These are phyloP conservation scores for Zygosaccharomyces pseudobailii DNA, from an alignment of 1,139 yeast species.

Conservation along the genomic window DNA sequence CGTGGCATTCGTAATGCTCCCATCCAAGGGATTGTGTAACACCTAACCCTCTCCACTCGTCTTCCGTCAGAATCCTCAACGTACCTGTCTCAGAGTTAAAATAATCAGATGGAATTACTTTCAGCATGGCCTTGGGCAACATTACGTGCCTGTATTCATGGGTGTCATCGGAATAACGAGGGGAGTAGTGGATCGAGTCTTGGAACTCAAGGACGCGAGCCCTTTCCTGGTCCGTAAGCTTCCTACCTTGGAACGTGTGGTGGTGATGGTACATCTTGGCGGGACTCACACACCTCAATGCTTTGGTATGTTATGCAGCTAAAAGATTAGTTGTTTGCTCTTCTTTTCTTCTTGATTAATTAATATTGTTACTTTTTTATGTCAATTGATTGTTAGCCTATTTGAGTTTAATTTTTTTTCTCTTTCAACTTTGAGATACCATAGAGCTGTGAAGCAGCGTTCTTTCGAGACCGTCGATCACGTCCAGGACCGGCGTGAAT, in stretches of 20 bases:
- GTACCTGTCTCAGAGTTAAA: constrained; percentile 96
- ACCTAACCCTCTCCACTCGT: constrained; percentile 98
- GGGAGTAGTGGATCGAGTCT: constrained; percentile 92
- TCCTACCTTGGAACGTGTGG: constrained; percentile 47
- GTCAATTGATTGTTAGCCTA: neutral
- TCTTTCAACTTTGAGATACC: neutral
- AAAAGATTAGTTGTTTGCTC: constrained; percentile 1
- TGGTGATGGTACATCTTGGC: constrained; percentile 30
- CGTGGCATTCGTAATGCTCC: constrained; percentile 97
- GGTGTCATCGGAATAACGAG: constrained; percentile 83
- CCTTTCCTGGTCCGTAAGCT: constrained; percentile 76
- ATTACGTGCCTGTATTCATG: constrained; percentile 93
- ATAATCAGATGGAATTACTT: constrained; percentile 92
- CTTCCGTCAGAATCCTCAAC: constrained; percentile 81
- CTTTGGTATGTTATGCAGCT: neutral
- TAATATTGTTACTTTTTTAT: neutral
- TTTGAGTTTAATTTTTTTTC: neutral
- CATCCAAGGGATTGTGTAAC: constrained; percentile 97
- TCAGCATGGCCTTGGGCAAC: constrained; percentile 93
- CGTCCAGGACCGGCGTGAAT: neutral
- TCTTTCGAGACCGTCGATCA: neutral
- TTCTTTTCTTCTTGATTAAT: neutral
- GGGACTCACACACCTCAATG: neutral
- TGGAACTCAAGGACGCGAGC: constrained; percentile 86
- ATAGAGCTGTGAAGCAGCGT: neutral